Percentiles rank a stretch among this genome's conserved stretches.
These are phyloP conservation scores for Wickerhamomyces canadensis DNA, from an alignment of 805 yeast species.

Conservation along the genomic window DNA sequence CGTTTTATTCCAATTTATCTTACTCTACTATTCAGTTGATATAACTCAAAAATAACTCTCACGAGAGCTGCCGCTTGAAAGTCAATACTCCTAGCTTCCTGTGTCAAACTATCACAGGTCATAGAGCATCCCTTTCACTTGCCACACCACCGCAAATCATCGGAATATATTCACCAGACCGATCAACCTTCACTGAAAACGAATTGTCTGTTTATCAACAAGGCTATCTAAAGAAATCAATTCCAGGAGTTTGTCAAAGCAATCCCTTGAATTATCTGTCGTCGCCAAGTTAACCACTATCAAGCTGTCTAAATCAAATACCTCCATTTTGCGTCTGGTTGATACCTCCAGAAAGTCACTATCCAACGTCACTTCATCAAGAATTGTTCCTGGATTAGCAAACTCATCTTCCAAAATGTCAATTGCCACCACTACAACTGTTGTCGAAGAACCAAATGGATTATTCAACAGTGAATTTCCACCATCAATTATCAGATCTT, in stretches of 20 bases:
- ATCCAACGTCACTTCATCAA: conserved; percentile 1
- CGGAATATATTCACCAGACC: too few relatives aligned
- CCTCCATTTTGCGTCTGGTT: conserved; percentile 20
- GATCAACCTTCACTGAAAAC: too few relatives aligned
- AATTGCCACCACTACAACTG: conserved; percentile 10
- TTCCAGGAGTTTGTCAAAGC: background rate
- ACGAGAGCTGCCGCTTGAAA: conserved; percentile 52
- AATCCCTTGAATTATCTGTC: too few relatives aligned
- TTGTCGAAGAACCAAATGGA: background rate
- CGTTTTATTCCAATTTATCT: background rate
- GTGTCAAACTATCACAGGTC: conserved; percentile 10
- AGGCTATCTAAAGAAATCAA: too few relatives aligned
- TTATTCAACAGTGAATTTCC: background rate
- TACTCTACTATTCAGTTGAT: background rate
- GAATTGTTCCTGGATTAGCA: background rate
- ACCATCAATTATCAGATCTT: background rate
- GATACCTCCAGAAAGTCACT: conserved; percentile 20
- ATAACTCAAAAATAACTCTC: background rate
- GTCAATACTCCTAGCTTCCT: conserved; percentile 9
- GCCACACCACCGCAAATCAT: too few relatives aligned
- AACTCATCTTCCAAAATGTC: conserved; percentile 13
- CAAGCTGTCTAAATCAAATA: conserved; percentile 17
- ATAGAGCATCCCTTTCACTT: too few relatives aligned
- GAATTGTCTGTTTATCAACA: too few relatives aligned
- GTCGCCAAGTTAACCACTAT: too few relatives aligned